Conservation (phyloP, 1,284 basidiomycete genomes). For the Ceratobasidium sp. region DNA sequence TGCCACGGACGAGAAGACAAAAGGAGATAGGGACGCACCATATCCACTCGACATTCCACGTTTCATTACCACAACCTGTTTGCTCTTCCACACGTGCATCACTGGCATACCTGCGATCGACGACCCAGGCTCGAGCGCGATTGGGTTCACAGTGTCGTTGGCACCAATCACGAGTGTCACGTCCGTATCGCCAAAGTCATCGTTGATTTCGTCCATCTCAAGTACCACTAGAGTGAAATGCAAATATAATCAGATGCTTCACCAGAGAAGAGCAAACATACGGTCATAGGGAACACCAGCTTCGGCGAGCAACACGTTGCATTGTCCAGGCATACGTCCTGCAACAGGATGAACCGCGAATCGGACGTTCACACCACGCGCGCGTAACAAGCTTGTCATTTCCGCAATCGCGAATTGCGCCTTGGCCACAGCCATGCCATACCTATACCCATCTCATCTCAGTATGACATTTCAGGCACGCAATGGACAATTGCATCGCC, state of each 20-base stretch:
- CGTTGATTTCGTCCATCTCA: conserved; percentile 92
- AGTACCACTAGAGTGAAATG: conserved; percentile 85
- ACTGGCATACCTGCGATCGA: conserved; percentile 90
- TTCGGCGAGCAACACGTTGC: conserved; percentile 85
- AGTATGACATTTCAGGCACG: background rate
- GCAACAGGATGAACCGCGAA: conserved; percentile 52
- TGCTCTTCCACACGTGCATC: conserved; percentile 88
- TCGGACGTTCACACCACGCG: conserved; percentile 74
- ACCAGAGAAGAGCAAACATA: no score
- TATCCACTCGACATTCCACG: conserved; percentile 84
- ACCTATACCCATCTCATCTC: conserved; percentile 78
- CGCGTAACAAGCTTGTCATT: conserved; percentile 71
- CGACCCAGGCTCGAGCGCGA: conserved; percentile 83
- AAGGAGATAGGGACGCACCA: conserved; percentile 55
- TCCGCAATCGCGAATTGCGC: conserved; percentile 87
- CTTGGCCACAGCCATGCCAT: conserved; percentile 89
- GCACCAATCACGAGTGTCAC: conserved; percentile 71
- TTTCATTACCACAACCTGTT: conserved; percentile 90
- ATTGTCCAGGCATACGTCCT: conserved; percentile 81
- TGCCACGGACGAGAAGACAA: background rate
- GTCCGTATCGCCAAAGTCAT: conserved; percentile 84
- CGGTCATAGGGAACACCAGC: conserved; percentile 89
- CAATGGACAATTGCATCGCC: background rate
- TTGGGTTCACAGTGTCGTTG: conserved; percentile 90
- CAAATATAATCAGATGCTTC: no score